These are phyloP conservation scores for Solanum tarijense DNA, from an alignment of 257 asterid species.

Conservation along the genomic window DNA sequence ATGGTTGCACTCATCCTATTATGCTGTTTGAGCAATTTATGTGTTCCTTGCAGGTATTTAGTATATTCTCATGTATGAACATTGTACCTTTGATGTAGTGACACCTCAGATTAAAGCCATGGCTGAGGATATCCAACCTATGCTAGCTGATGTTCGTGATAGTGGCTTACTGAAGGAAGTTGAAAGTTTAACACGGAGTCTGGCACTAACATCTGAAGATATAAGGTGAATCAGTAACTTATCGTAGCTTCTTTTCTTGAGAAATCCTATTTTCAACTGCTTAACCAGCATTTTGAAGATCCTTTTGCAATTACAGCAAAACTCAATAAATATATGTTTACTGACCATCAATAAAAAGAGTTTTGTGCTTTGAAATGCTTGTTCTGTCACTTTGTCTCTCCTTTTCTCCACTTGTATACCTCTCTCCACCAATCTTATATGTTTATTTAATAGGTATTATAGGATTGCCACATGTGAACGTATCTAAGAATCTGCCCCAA, in stretches of 20 bases:
- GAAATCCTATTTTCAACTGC: not conserved
- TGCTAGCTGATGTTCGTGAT: slow-evolving; percentile 75
- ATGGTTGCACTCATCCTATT: not conserved
- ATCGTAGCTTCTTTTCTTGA: not conserved
- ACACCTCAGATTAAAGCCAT: slow-evolving; percentile 88
- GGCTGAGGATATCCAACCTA: slow-evolving; percentile 86
- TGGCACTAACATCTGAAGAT: slow-evolving; percentile 82
- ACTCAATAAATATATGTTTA: not conserved
- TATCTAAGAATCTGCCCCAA: not conserved
- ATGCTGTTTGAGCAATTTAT: not conserved
- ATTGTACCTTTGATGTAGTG: slow-evolving; percentile 57
- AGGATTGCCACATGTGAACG: not conserved
- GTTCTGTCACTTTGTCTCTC: not conserved
- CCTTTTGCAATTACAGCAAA: not conserved
- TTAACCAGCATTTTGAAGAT: not conserved
- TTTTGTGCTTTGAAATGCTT: not conserved
- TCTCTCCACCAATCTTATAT: not conserved
- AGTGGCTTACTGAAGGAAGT: slow-evolving; percentile 87
- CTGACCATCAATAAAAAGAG: not conserved
- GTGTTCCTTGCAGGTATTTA: not conserved
- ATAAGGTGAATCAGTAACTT: slow-evolving; percentile 38
- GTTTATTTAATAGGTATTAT: not conserved
- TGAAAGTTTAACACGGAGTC: slow-evolving; percentile 81
- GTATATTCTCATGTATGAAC: slow-evolving; percentile 41
- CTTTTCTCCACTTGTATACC: not conserved